Evolutionary conservation across 179 eudicot species (phyloP), one percentile per base, ranked within the genome.

Genomic region (Pouteria campechiana): DNA sequence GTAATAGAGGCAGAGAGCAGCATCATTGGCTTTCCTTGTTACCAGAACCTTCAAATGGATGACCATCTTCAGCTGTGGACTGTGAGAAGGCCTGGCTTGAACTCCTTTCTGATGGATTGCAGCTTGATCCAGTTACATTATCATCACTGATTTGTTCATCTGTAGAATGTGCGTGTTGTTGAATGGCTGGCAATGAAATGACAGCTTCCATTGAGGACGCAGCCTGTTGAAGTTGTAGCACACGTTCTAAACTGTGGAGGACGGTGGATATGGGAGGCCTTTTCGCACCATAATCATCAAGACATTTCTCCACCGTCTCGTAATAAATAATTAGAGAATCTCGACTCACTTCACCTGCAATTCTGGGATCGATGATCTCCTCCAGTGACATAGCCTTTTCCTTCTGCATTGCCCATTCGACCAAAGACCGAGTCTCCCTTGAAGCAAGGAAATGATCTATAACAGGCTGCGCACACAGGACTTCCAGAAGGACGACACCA

Each of bases 251-350:
- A 48, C 80, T 84, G 90, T 90, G 77, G 34, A 84, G 50, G 17
- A 84, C 94, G 28, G 76, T 90, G 3, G 90, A 90, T 68, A 84
- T 84, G 1, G 80, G 69, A 8, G 94, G 94, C 65, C 94, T 69
- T 60, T 84, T 90, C 6, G 72, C 70, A 10, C 90, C 94, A 44
- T 69, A 84, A 0, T 84, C 94, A 7, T 78, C 80, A 41, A 84
- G 63, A 55, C 94, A 84, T 48, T 84, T 84, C 51, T 80, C 83
- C 7, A 90, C 90, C 0, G 90, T 84, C 23, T 84, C 86, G 7
- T 78, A 76, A 39, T 69, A 67, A 53, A 69, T 84, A 68, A 72
- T 80, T 44, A 84, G 44, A 22, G 74, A 73, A 35, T 41, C 50
- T 13, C 66, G 65, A 41, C 72, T 80, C 40, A 84, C 66, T 21